Evolutionary conservation across 2,329 filamentous ascomycete genomes (phyloP).

Genomic region (Colletotrichum siamense): DNA sequence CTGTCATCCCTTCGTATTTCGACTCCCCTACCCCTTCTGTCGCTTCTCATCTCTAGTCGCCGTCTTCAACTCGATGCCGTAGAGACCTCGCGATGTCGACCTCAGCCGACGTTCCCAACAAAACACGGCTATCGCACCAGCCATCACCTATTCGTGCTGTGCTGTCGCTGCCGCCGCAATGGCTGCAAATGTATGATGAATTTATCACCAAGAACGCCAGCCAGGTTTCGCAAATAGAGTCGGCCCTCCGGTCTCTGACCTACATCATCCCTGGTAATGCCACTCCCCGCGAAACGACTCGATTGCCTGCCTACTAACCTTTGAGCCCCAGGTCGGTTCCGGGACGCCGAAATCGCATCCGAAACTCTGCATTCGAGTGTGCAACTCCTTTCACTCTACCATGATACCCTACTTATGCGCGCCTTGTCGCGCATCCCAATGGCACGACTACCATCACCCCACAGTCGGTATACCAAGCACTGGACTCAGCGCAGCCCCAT

Average conservation of each 20-base stretch:
- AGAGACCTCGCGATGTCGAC: slow-evolving; percentile 15
- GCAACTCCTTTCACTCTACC: slow-evolving; percentile 89
- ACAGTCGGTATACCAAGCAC: slow-evolving; percentile 71
- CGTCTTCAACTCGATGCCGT: background rate
- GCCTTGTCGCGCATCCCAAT: slow-evolving; percentile 64
- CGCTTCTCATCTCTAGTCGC: background rate
- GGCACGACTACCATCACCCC: slow-evolving; percentile 59
- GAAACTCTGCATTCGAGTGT: slow-evolving; percentile 90
- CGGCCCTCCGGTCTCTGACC: slow-evolving; percentile 86
- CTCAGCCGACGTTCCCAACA: slow-evolving; percentile 20
- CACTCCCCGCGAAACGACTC: background rate
- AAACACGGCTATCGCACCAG: slow-evolving; percentile 15
- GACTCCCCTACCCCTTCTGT: background rate
- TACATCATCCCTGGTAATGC: slow-evolving; percentile 88
- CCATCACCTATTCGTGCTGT: slow-evolving; percentile 28
- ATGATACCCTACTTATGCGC: slow-evolving; percentile 82
- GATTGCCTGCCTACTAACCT: background rate
- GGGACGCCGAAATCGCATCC: slow-evolving; percentile 93
- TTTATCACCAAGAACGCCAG: slow-evolving; percentile 96
- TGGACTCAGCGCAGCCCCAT: slow-evolving; percentile 69
- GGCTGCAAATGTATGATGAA: slow-evolving; percentile 77
- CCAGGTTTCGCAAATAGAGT: slow-evolving; percentile 94
- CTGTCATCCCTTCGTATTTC: background rate
- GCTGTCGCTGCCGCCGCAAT: slow-evolving; percentile 66
- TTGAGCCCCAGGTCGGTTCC: slow-evolving; percentile 71